Evolutionary conservation across 2,329 filamentous ascomycete genomes (phyloP).

Genomic region (Chaetomiaceae sp.): DNA sequence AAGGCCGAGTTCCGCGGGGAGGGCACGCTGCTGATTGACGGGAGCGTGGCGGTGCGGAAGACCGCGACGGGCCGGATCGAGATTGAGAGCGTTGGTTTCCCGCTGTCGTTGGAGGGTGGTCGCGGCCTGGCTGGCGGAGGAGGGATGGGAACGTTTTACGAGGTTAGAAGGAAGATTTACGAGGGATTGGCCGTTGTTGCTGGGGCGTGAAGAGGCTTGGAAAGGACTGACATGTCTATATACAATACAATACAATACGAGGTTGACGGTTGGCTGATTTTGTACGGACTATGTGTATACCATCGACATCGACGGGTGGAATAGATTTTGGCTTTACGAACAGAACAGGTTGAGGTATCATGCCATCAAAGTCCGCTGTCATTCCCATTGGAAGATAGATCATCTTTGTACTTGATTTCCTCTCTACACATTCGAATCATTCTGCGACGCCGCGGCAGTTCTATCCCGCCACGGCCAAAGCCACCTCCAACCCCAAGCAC

Average conservation of each 20-base stretch:
- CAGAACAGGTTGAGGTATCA: no score
- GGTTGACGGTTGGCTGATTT: neutral
- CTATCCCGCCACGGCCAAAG: no score
- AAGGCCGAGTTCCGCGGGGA: conserved; percentile 90
- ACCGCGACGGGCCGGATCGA: conserved; percentile 82
- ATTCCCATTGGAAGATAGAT: no score
- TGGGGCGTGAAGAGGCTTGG: conserved; percentile 62
- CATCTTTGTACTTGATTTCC: no score
- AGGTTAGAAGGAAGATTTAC: conserved; percentile 87
- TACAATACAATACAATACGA: no score
- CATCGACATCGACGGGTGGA: no score
- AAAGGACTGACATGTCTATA: neutral
- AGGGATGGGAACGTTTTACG: conserved; percentile 58
- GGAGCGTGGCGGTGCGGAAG: conserved; percentile 83
- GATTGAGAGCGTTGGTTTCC: conserved; percentile 69
- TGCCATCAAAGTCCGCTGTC: no score
- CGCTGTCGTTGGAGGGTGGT: conserved; percentile 27
- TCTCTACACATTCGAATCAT: no score
- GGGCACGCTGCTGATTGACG: conserved; percentile 85
- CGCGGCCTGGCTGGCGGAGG: conserved; percentile 1
- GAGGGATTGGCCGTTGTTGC: conserved; percentile 88
- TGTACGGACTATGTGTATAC: neutral
- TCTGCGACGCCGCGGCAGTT: no score
- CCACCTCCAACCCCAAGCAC: no score
- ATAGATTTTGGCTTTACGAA: no score